A percentile compares a stretch with the other conserved stretches of the same genome.
These are phyloP conservation scores for Diplodia corticola DNA, from an alignment of 2,329 filamentous ascomycete genomes.

Conservation along the genomic window DNA sequence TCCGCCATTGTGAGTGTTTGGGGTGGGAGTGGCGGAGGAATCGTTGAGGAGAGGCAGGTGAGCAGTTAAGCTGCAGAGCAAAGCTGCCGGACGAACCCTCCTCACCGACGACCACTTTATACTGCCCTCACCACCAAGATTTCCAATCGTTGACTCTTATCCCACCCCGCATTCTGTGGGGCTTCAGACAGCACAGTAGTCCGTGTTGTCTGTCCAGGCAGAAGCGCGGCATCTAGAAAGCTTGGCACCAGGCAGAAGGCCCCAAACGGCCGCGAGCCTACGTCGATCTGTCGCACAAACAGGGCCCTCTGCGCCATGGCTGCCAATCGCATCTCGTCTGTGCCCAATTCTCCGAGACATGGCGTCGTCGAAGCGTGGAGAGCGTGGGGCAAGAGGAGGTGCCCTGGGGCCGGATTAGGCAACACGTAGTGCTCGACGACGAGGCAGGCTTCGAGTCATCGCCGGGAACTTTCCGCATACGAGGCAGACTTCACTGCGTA, in stretches of 20 bases:
- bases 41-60: background rate
- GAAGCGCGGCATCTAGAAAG: background rate
- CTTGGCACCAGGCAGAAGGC: constrained; percentile 12
- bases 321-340: background rate
- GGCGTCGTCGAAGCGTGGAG: too few relatives aligned
- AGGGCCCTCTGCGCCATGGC: too few relatives aligned
- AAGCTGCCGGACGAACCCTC: background rate
- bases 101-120: background rate
- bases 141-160: background rate
- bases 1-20: background rate
- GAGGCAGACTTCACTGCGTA: background rate
- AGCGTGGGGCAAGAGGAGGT: background rate
- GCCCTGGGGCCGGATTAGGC: background rate
- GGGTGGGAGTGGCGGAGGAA: too few relatives aligned
- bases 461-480: background rate
- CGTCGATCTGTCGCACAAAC: background rate
- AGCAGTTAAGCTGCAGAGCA: background rate
- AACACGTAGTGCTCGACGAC: background rate
- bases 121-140: background rate
- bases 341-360: background rate
- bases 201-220: background rate
- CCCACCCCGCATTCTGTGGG: constrained; percentile 3
- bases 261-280: background rate
- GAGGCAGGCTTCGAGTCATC: background rate
- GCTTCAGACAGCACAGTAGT: background rate